phyloP scores from a whole-genome alignment of 805 yeast genomes.

The Myxozyma neglecta region DNA sequence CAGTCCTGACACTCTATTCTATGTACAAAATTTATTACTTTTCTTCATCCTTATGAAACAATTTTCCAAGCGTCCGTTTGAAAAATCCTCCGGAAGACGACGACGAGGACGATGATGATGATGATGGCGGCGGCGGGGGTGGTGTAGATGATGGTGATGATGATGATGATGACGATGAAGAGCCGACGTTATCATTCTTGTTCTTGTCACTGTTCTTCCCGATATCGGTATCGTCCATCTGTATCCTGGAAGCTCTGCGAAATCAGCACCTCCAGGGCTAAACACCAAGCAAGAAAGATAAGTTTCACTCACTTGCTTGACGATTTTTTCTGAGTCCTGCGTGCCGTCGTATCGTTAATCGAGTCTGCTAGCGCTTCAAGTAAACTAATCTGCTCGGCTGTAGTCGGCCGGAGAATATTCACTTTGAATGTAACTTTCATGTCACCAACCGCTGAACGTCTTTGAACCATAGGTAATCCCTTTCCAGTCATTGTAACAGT shows the following conservation, averaged over 20 bases:
- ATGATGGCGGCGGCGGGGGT: constrained; percentile 1
- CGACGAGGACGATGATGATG: not conserved
- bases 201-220: too few species aligned
- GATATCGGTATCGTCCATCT: too few species aligned
- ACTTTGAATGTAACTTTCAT: constrained; percentile 73
- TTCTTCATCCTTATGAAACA: constrained; percentile 18
- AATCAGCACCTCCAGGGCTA: too few species aligned
- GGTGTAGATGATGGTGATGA: constrained; percentile 1
- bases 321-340: not conserved
- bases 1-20: too few species aligned
- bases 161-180: constrained; percentile 5
- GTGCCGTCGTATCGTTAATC: constrained; percentile 72
- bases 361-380: constrained; percentile 95
- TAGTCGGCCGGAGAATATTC: constrained; percentile 68
- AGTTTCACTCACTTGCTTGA: too few species aligned
- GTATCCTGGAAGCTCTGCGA: too few species aligned
- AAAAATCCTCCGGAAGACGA: constrained; percentile 15
- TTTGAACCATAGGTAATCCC: constrained; percentile 73
- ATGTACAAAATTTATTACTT: constrained; percentile 1
- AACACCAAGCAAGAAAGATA: too few species aligned
- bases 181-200: too few species aligned
- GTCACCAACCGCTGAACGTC: constrained; percentile 61
- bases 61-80: constrained; percentile 21
- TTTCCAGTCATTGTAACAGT: constrained; percentile 73
- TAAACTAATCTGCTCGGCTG: constrained; percentile 82